phyloP scores from a whole-genome alignment of 2,329 filamentous ascomycete species.

The Colletotrichum agaves region DNA sequence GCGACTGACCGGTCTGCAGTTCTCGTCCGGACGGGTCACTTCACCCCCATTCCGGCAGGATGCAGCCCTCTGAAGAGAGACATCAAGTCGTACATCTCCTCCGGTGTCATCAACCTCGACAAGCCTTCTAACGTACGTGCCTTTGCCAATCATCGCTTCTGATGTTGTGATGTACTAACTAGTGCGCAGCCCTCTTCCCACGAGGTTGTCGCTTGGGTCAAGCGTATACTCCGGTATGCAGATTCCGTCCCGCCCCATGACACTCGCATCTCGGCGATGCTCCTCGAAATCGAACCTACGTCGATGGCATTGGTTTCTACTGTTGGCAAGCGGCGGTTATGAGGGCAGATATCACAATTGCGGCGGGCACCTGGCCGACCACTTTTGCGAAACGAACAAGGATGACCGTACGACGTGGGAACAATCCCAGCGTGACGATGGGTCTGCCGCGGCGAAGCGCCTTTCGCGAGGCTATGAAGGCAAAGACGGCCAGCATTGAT shows the following conservation, averaged over 20 bases:
- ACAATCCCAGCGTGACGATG: not conserved
- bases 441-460: not conserved
- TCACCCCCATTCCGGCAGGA: constrained; percentile 94
- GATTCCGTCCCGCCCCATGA: not conserved
- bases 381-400: constrained; percentile 8
- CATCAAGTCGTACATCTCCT: constrained; percentile 96
- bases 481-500: not conserved
- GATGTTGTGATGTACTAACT: constrained; percentile 8
- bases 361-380: not conserved
- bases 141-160: not conserved
- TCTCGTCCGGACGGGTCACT: constrained; percentile 92
- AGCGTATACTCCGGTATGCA: constrained; percentile 88
- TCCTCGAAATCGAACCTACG: constrained; percentile 7
- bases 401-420: not conserved
- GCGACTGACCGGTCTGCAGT: constrained; percentile 62
- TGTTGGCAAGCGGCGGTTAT: not conserved
- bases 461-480: not conserved
- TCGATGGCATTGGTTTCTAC: not conserved
- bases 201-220: constrained; percentile 99
- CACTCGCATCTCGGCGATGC: constrained; percentile 1
- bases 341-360: not conserved
- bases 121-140: constrained; percentile 57
- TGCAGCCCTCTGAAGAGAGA: constrained; percentile 93
- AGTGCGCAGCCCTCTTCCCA: constrained; percentile 66
- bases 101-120: constrained; percentile 97